Evolutionary conservation across 768 basidiomycete genomes (phyloP), one percentile per base, ranked within the genome.

Genomic region (Hydnomerulius pinastri): DNA sequence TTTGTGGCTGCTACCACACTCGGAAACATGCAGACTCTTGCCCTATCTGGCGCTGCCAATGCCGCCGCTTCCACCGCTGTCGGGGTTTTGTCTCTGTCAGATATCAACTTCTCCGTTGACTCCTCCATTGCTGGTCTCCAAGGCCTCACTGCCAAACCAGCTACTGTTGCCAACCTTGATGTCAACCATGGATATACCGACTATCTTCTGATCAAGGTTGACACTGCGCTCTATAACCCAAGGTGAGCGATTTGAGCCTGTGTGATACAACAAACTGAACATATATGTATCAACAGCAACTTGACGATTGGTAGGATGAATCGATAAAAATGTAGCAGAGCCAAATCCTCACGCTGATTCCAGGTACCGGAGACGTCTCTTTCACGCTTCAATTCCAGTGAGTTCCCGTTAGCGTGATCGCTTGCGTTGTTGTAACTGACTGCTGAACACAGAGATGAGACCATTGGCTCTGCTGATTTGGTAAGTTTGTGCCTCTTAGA

Each of bases 131-230:
- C 73, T 2, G 86, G 87, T 33, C 60, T 90, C 46, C 82, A 86
- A 63, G 86, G 85, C 24, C 73, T 90, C 48, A 71, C 77, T 53
- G 70, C 81, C 24, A 77, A 73, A 50, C 85, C 85, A 9, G 78
- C 80, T 2, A 73, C 72, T 3, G 77, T 89, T 12, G 71, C 71
- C 33, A 72, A 77, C 54, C 68, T 89, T 43, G 85, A 88, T 53
- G 85, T 88, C 24, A 79, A 77, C 33, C 85, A 82, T 45, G 87
- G 87, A 6, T 88, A 79, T 70, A 50, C 79, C 0, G 77, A 84
- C 59, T 83, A 75, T 62, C 71, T 90, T n/a, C 73, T 87, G 43
- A 87, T 90, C 69, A 86, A 76, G 58, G 80, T 81, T 11, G 70
- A 79, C 36, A 80, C 81, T 17, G 70, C 73, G 1, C 66, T 88